phyloP scores from a whole-genome alignment of 371 early-diverging fungal species.

The Apophysomyces sp. region DNA sequence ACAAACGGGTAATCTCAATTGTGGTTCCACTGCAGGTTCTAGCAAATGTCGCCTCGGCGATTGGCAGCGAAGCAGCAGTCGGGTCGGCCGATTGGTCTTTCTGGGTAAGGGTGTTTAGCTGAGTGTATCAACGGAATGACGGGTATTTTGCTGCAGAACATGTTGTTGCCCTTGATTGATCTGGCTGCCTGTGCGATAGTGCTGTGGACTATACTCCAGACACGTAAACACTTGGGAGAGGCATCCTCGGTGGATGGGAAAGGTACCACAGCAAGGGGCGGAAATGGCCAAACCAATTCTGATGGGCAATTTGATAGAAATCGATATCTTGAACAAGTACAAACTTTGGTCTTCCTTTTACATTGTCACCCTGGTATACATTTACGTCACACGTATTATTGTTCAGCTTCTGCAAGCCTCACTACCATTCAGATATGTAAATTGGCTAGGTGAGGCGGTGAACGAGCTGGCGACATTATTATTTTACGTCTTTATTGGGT shows the following conservation, averaged over 20 bases:
- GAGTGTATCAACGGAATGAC: not conserved
- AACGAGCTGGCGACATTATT: constrained; percentile 49
- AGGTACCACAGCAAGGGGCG: too few relatives aligned
- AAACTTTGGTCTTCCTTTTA: constrained; percentile 61
- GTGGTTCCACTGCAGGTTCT: constrained; percentile 58
- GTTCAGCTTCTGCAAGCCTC: constrained; percentile 50
- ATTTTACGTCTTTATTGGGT: constrained; percentile 54
- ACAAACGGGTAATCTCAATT: constrained; percentile 53
- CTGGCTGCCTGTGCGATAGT: constrained; percentile 49
- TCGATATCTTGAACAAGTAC: constrained; percentile 50
- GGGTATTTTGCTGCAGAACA: constrained; percentile 20
- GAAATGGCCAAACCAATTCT: too few relatives aligned
- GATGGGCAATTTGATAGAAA: too few relatives aligned
- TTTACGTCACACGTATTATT: constrained; percentile 55
- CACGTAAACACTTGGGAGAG: constrained; percentile 46
- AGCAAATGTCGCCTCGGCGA: constrained; percentile 51
- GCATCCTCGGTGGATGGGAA: constrained; percentile 53
- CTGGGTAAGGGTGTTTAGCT: constrained; percentile 37
- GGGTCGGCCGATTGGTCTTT: constrained; percentile 53
- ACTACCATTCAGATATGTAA: constrained; percentile 53
- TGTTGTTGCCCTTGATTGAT: constrained; percentile 52
- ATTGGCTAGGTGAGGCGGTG: constrained; percentile 54
- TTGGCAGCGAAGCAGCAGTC: constrained; percentile 51
- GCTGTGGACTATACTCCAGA: constrained; percentile 56
- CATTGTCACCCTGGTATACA: constrained; percentile 53